Conservation (phyloP, 2,329 filamentous ascomycete genomes). For the Grosmannia huntii region DNA sequence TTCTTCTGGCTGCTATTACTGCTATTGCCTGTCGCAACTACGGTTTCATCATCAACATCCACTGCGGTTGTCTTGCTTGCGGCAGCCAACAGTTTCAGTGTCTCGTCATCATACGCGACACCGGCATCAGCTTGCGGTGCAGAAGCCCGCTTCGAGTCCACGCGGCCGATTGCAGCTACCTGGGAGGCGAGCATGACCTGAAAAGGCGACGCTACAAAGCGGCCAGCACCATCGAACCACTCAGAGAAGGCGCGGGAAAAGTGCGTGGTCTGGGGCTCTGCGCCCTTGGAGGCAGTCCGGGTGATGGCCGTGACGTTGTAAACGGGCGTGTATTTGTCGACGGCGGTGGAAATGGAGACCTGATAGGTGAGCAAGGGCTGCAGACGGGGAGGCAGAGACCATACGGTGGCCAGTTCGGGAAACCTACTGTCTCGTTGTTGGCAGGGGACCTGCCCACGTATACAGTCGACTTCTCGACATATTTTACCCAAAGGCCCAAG, state of each 20-base stretch:
- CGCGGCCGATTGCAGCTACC: slow-evolving; percentile 51
- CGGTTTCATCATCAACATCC: background rate
- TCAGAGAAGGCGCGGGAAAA: slow-evolving; percentile 53
- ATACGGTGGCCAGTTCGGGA: background rate
- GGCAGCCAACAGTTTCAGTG: slow-evolving; percentile 33
- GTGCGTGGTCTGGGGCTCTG: slow-evolving; percentile 25
- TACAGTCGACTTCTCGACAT: slow-evolving; percentile 67
- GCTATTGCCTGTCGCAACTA: slow-evolving; percentile 6
- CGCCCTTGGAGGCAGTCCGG: background rate
- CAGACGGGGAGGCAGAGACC: background rate
- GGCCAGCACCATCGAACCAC: slow-evolving; percentile 65
- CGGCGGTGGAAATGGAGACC: slow-evolving; percentile 60
- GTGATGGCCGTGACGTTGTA: slow-evolving; percentile 55
- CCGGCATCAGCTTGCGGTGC: slow-evolving; percentile 22
- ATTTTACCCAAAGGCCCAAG: slow-evolving; percentile 75
- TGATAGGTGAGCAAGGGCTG: slow-evolving; percentile 21
- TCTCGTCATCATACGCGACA: slow-evolving; percentile 26
- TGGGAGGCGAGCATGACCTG: slow-evolving; percentile 63
- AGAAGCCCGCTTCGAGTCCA: slow-evolving; percentile 47
- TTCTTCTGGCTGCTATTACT: slow-evolving; percentile 19
- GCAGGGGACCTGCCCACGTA: slow-evolving; percentile 58
- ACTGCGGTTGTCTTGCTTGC: slow-evolving; percentile 6
- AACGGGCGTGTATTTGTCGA: slow-evolving; percentile 66
- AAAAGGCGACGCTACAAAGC: slow-evolving; percentile 63
- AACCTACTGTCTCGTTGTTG: slow-evolving; percentile 32